phyloP scores from a whole-genome alignment of 345 rosid species.

The Syzygium jambos region DNA sequence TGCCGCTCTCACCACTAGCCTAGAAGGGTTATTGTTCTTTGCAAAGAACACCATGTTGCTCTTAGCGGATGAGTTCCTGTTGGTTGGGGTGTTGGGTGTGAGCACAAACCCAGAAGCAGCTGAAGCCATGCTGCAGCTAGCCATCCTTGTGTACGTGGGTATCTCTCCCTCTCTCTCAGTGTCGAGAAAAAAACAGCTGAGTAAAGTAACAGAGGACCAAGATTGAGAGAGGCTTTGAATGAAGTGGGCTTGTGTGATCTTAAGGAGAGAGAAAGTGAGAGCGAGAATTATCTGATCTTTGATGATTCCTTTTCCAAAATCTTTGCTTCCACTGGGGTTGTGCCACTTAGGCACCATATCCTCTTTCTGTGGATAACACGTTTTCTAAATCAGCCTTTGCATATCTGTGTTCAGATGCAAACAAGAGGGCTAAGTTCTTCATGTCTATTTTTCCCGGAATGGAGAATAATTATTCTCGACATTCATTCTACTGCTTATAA shows the following conservation, averaged over 20 bases:
- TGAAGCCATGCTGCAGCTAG: slow-evolving; percentile 8
- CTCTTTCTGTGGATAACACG: slow-evolving; percentile 34
- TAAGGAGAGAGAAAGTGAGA: background rate
- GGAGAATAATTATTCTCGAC: background rate
- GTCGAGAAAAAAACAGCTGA: background rate
- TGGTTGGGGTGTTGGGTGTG: background rate
- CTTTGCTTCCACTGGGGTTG: slow-evolving; percentile 38
- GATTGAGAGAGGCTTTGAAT: slow-evolving; percentile 28
- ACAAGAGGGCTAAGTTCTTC: background rate
- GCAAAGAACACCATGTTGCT: slow-evolving; percentile 30
- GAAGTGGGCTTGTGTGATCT: slow-evolving; percentile 3
- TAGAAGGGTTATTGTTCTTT: slow-evolving; percentile 16
- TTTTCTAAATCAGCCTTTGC: background rate
- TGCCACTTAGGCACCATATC: slow-evolving; percentile 59
- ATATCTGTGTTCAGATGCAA: background rate
- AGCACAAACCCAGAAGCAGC: slow-evolving; percentile 51
- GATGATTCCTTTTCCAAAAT: slow-evolving; percentile 8
- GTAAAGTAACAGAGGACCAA: background rate
- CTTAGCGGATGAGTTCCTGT: slow-evolving; percentile 21
- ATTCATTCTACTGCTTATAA: background rate
- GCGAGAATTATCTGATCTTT: slow-evolving; percentile 23
- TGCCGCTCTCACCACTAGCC: slow-evolving; percentile 51
- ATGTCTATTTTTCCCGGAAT: background rate
- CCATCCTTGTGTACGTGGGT: background rate
- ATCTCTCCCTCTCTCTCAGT: background rate